Percentiles rank a stretch among this genome's conserved stretches.
phyloP scores from a whole-genome alignment of 192 early-diverging fungal species.

The Pecoramyces ruminantium region DNA sequence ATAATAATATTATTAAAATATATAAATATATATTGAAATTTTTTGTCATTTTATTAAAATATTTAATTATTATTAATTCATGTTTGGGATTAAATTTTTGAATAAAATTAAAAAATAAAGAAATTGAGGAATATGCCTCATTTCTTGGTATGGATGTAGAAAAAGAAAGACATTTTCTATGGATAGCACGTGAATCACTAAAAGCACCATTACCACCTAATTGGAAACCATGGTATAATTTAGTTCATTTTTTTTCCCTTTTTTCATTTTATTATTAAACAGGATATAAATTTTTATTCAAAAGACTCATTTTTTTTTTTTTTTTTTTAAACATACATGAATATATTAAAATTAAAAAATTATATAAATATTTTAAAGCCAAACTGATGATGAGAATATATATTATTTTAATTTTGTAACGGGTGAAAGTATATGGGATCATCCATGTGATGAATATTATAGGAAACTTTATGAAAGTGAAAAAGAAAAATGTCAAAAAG shows the following conservation, averaged over 20 bases:
- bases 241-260: too few species aligned
- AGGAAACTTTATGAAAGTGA: conserved; percentile 30
- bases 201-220: conserved; percentile 41
- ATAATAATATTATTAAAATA: not conserved
- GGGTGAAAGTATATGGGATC: conserved; percentile 47
- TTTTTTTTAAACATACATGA: not conserved
- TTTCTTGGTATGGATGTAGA: conserved; percentile 42
- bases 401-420: conserved; percentile 11
- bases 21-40: not conserved
- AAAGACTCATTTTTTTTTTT: too few species aligned
- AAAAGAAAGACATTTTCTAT: conserved; percentile 29
- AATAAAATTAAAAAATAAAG: conserved; percentile 1
- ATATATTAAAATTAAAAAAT: too few species aligned
- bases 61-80: not conserved
- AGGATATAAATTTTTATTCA: too few species aligned
- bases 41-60: not conserved
- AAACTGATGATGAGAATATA: conserved; percentile 44
- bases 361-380: too few species aligned
- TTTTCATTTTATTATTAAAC: too few species aligned
- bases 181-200: conserved; percentile 41
- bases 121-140: conserved; percentile 40
- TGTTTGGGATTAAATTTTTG: too few species aligned
- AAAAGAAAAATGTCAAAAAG: conserved; percentile 21
- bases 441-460: conserved; percentile 48
- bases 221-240: conserved; percentile 48